Conservation (phyloP, 441 rosid species). For the Corymbia calophylla region DNA sequence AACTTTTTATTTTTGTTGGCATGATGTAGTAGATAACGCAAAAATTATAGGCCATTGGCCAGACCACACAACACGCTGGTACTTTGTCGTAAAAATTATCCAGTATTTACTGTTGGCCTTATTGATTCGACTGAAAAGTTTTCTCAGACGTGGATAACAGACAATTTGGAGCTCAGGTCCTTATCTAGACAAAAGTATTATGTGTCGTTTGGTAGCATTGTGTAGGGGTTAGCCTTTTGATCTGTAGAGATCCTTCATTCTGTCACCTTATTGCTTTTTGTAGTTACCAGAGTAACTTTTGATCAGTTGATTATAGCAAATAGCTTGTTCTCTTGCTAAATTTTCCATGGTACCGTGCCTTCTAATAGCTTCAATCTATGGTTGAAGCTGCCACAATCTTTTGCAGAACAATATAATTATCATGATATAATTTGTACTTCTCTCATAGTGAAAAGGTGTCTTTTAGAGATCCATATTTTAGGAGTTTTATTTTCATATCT, state of each 20-base stretch:
- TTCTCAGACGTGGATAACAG: background rate
- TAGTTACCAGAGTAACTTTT: background rate
- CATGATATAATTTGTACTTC: background rate
- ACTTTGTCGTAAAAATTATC: background rate
- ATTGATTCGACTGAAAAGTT: background rate
- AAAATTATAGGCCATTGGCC: background rate
- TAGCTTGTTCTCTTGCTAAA: background rate
- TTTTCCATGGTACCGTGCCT: background rate
- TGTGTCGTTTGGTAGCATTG: background rate
- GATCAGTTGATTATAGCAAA: background rate
- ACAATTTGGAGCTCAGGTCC: background rate
- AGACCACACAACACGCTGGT: background rate
- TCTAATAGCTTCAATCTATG: background rate
- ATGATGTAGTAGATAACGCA: background rate
- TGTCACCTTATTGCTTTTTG: background rate
- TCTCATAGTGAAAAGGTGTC: background rate
- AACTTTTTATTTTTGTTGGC: background rate
- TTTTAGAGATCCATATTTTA: background rate
- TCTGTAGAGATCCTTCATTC: background rate
- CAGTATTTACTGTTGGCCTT: background rate
- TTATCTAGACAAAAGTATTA: background rate
- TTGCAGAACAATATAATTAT: background rate
- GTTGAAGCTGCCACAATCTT: background rate
- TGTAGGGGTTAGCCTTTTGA: background rate
- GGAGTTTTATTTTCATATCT: background rate